Base-by-base conservation (phyloP, 148 eudicot species). In the Vaccinium vitisidaea region DNA sequence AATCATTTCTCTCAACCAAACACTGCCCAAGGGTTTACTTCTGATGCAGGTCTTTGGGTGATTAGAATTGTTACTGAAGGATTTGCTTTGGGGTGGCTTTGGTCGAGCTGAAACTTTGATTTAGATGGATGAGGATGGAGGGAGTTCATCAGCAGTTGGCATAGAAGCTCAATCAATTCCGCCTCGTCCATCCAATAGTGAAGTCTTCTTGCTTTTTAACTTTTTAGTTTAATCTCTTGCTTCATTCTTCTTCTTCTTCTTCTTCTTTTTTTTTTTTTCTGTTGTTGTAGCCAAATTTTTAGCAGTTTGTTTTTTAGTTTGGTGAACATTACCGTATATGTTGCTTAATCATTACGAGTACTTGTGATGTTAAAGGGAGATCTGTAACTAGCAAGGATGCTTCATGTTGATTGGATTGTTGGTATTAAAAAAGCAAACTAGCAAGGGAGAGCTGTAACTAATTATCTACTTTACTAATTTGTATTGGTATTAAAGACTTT, bases 141-240 rank as follows among this genome's bases (percentile, higher is more conserved):
- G 86, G 27, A 84, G 82, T 84, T 49, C 63, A 77, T 84, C 86
- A 61, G 74, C 82, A 8, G 82, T 6, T 53, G 80, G 73, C n/a
- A 10, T 71, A 14, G 53, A 71, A 67, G 58, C 30, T 43, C 79
- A 65, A 48, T 67, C 83, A 55, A 13, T 70, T 73, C 71, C 59
- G 1, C 48, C 43, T 80, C 59, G 14, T 48, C 77, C 27, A 70
- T 70, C 78, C 1, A 54, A 70, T 49, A 61, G 86, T 84, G 70
- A 61, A 56, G 9, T 76, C 52, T 83, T 83, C 63, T 21, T 16
- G 46, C 63, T 77, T 49, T 77, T 77, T 25, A 77, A n/a, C 8
- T 49, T 23, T 25, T 27, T 52, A 18, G 9, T 77, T 77, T 53
- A 50, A 23, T 77, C 2, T 32, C 55, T 77, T 6, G 55, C 61